Evolutionary conservation across 2,329 filamentous ascomycete genomes (phyloP).

Genomic region (Colletotrichum shisoi): DNA sequence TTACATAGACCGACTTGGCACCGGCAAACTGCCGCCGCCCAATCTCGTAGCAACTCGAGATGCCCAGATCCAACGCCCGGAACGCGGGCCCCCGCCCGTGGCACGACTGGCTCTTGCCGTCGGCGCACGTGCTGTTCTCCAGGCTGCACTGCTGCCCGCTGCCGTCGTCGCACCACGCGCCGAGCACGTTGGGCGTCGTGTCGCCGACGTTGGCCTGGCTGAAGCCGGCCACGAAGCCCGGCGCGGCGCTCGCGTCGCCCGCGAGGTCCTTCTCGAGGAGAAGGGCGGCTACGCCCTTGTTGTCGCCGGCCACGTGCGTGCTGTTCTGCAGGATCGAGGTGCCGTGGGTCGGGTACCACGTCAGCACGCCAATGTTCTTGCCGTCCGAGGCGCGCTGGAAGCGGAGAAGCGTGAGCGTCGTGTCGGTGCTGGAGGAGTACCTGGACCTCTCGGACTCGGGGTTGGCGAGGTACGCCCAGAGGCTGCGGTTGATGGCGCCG

Average conservation of each 20-base stretch:
- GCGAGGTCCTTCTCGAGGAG: conserved; percentile 77
- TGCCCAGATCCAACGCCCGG: conserved; percentile 72
- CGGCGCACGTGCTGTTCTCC: conserved; percentile 82
- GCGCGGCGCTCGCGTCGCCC: conserved; percentile 62
- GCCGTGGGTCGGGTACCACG: conserved; percentile 92
- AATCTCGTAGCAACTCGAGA: conserved; percentile 78
- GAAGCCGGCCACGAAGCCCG: conserved; percentile 86
- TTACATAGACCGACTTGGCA: conserved; percentile 57
- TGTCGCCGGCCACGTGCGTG: conserved; percentile 90
- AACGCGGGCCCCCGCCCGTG: conserved; percentile 78
- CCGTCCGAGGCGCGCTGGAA: conserved; percentile 77
- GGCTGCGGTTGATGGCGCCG: conserved; percentile 88
- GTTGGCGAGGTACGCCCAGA: conserved; percentile 88
- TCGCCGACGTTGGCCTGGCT: conserved; percentile 92
- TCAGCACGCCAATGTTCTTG: conserved; percentile 81
- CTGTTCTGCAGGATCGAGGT: conserved; percentile 93
- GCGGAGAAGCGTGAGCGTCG: conserved; percentile 75
- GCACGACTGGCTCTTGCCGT: conserved; percentile 73
- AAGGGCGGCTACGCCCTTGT: conserved; percentile 91
- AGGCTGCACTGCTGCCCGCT: conserved; percentile 75
- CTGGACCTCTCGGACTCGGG: conserved; percentile 75
- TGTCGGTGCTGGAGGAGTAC: conserved; percentile 67
- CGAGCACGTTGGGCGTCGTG: conserved; percentile 85
- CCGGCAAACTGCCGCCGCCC: conserved; percentile 74
- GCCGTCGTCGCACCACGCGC: conserved; percentile 89